These are phyloP conservation scores for Trichosporon sp. DNA, from an alignment of 1,284 basidiomycete genomes.

Conservation along the genomic window DNA sequence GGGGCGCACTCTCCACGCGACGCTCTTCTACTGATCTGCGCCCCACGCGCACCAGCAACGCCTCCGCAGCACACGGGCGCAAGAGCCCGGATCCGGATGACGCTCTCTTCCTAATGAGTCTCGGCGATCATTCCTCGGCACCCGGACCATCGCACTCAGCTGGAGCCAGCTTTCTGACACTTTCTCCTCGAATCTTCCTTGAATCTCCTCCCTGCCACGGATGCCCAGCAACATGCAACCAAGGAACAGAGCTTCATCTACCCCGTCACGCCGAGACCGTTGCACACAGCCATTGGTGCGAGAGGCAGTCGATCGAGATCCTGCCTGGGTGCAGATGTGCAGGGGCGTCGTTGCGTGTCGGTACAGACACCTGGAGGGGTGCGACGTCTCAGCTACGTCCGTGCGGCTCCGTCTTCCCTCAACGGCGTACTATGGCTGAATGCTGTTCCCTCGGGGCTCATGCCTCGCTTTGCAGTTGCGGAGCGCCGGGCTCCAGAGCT, in stretches of 20 bases:
- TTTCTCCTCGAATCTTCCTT: no score
- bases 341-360: not conserved
- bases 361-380: not conserved
- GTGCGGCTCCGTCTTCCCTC: not conserved
- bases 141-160: no score
- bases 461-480: no score
- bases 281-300: not conserved
- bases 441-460: not conserved
- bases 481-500: not conserved
- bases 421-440: not conserved
- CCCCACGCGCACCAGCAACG: not conserved
- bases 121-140: not conserved
- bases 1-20: not conserved
- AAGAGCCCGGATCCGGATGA: not conserved
- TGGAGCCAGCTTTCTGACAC: no score
- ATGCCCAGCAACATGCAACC: no score
- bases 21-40: not conserved
- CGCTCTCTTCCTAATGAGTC: not conserved
- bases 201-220: no score
- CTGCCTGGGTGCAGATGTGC: not conserved
- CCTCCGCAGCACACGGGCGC: constrained; percentile 1
- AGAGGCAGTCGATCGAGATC: not conserved
- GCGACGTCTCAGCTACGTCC: not conserved
- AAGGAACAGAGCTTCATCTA: no score
- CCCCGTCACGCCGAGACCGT: no score